Percentiles rank a stretch among this genome's conserved stretches.
These are phyloP conservation scores for Mortierella sp. DNA, from an alignment of 371 early-diverging fungal genomes.

Conservation along the genomic window DNA sequence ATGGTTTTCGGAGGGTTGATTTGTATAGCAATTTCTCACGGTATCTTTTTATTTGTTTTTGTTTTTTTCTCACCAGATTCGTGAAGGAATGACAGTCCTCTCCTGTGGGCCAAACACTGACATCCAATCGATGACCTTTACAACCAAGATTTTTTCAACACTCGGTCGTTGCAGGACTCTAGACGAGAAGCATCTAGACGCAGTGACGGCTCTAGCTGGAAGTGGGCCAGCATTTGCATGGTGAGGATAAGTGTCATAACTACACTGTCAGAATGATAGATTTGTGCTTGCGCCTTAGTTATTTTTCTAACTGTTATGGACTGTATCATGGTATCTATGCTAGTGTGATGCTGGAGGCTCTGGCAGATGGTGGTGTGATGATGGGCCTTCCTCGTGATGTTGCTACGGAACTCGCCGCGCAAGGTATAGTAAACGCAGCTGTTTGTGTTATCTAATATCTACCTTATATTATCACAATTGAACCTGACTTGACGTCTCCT, in stretches of 20 bases:
- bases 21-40: background rate
- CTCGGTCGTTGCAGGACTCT: slow-evolving; percentile 60
- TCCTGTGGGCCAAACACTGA: slow-evolving; percentile 49
- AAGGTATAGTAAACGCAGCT: slow-evolving; percentile 49
- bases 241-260: slow-evolving; percentile 28
- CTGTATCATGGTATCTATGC: background rate
- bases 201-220: slow-evolving; percentile 64
- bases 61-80: slow-evolving; percentile 45
- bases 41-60: background rate
- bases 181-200: slow-evolving; percentile 67
- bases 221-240: slow-evolving; percentile 69
- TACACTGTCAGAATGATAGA: background rate
- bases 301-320: background rate
- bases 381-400: slow-evolving; percentile 67
- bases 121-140: slow-evolving; percentile 50
- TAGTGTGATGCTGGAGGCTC: slow-evolving; percentile 66
- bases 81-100: slow-evolving; percentile 67
- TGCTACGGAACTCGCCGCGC: slow-evolving; percentile 64
- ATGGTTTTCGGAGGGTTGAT: background rate
- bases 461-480: background rate
- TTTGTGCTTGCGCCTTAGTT: background rate
- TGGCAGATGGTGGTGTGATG: slow-evolving; percentile 70
- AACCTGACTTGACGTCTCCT: background rate
- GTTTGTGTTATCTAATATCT: too few species aligned
- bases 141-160: slow-evolving; percentile 60